phyloP scores from a whole-genome alignment of 164 flowering plant species.

The Annona cherimola region DNA sequence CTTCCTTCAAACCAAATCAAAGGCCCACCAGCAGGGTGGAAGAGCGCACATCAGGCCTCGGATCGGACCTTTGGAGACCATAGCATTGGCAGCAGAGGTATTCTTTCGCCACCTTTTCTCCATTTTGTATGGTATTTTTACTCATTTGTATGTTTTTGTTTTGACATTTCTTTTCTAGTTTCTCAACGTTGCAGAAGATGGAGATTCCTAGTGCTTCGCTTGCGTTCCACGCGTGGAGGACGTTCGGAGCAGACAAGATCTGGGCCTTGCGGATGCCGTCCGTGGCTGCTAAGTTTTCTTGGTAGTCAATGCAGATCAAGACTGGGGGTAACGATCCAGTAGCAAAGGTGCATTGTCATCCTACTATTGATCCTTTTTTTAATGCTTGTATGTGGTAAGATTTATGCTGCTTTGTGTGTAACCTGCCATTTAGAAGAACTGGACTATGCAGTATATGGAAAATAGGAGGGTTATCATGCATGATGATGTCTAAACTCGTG shows the following conservation, averaged over 20 bases:
- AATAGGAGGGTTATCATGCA: conserved; percentile 28
- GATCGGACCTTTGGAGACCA: conserved; percentile 22
- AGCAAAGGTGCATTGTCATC: conserved; percentile 26
- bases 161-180: not conserved
- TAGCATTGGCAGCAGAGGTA: conserved; percentile 12
- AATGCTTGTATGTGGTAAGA: too few species aligned
- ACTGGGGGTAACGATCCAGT: too few species aligned
- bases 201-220: conserved; percentile 40
- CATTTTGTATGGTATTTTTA: not conserved
- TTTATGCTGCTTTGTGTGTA: too few species aligned
- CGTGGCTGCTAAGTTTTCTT: too few species aligned
- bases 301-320: too few species aligned
- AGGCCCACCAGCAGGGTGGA: conserved; percentile 38
- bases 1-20: conserved; percentile 52
- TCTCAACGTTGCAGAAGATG: conserved; percentile 24
- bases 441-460: conserved; percentile 13
- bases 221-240: conserved; percentile 48
- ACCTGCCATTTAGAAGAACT: too few species aligned
- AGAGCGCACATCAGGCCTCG: conserved; percentile 22
- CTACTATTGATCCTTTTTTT: conserved; percentile 39
- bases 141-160: not conserved
- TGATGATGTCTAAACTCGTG: too few species aligned
- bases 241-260: conserved; percentile 44
- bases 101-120: not conserved
- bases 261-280: conserved; percentile 8